phyloP scores from a whole-genome alignment of 352 stramenopile species.

The Poterioochromonas sp. region DNA sequence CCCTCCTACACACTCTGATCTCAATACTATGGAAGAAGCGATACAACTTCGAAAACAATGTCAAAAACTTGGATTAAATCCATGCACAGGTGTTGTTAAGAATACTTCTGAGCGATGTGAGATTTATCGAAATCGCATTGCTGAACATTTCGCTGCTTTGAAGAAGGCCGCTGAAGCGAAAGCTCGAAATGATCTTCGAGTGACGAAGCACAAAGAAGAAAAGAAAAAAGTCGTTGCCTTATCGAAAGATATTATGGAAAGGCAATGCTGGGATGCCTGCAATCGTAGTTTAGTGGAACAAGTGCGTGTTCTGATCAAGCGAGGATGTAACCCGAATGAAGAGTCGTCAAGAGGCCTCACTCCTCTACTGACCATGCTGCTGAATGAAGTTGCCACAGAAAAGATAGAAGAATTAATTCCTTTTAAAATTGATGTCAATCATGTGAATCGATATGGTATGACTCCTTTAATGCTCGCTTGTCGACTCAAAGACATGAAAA shows the following conservation, averaged over 20 bases:
- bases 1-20: not conserved
- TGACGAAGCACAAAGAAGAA: not conserved
- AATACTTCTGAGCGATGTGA: conserved; percentile 1
- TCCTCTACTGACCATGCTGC: not conserved
- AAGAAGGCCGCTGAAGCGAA: not conserved
- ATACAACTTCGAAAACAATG: conserved; percentile 26
- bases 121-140: conserved; percentile 32
- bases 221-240: not conserved
- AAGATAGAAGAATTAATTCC: conserved; percentile 6
- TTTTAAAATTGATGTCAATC: conserved; percentile 3
- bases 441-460: conserved; percentile 23
- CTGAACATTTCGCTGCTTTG: conserved; percentile 6
- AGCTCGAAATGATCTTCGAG: conserved; percentile 9
- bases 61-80: conserved; percentile 16
- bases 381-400: conserved; percentile 1
- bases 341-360: not conserved
- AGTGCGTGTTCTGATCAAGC: not conserved
- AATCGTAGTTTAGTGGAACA: not conserved
- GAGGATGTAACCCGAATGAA: conserved; percentile 9
- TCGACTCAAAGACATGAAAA: conserved; percentile 8
- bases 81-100: conserved; percentile 24
- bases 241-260: not conserved
- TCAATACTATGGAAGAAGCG: conserved; percentile 5
- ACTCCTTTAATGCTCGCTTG: conserved; percentile 19
- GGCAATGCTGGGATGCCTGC: not conserved